Evolutionary conservation across 2,329 filamentous ascomycete genomes (phyloP).

Genomic region (Aspergillus amoenus): DNA sequence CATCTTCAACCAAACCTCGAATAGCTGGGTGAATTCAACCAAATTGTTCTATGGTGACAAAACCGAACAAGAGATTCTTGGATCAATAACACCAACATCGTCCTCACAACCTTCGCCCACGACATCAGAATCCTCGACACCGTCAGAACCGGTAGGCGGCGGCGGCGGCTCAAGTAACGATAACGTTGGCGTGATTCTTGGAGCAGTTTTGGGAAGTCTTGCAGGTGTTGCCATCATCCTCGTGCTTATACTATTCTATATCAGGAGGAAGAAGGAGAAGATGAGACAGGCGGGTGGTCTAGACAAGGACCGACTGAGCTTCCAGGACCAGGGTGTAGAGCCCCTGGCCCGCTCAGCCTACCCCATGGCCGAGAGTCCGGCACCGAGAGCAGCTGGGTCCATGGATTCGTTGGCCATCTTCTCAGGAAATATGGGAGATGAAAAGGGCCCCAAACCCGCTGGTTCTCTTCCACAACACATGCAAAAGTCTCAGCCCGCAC

Average conservation of each 20-base stretch:
- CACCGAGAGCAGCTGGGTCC: constrained; percentile 34
- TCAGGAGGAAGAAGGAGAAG: constrained; percentile 61
- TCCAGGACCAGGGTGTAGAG: constrained; percentile 46
- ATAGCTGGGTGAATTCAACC: constrained; percentile 75
- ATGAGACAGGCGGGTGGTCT: constrained; percentile 47
- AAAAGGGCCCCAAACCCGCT: constrained; percentile 32
- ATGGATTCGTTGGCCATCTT: constrained; percentile 42
- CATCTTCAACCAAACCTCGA: constrained; percentile 74
- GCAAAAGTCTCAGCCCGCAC: constrained; percentile 18
- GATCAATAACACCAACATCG: constrained; percentile 22
- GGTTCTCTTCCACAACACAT: constrained; percentile 19
- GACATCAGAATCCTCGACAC: constrained; percentile 25
- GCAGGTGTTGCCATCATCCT: constrained; percentile 70
- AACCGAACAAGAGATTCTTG: constrained; percentile 38
- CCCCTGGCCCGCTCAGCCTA: constrained; percentile 43
- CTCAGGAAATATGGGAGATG: constrained; percentile 35
- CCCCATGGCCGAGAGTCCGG: constrained; percentile 46
- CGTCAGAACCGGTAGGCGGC: constrained; percentile 34
- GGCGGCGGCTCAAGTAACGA: constrained; percentile 28
- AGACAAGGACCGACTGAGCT: constrained; percentile 57
- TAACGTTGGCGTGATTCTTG: constrained; percentile 63
- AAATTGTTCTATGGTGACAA: constrained; percentile 57
- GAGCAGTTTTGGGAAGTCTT: constrained; percentile 79
- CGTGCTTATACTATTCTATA: constrained; percentile 68
- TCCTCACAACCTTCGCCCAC: constrained; percentile 31